Base-by-base conservation (phyloP, 805 yeast genomes). In the Starmerella potacharoeniae region DNA sequence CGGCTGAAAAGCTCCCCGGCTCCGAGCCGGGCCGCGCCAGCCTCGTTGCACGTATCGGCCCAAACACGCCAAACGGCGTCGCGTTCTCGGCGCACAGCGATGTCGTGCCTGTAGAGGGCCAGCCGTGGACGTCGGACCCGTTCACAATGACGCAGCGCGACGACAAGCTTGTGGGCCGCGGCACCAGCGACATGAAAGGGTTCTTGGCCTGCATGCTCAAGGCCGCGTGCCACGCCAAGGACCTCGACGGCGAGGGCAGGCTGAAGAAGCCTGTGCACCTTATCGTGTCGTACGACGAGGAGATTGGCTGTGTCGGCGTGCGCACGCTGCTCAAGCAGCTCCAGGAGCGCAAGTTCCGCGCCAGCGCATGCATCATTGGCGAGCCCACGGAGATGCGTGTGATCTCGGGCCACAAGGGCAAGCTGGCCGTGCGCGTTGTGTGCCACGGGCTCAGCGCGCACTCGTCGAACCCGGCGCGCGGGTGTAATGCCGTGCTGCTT, bases 111-210 rank as follows among this genome's bases (percentile, higher is more conserved):
- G 61, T 58, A 1, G 54, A 54, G 52, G 58, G 55, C 33, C 61
- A 58, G 55, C 57, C 57, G 28, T 58, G 61, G 61, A 56, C 59
- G 17, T 34, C 61, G 5, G 60, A 58, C 40, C 61, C 61, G 49
- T 58, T 58, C 51, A 9, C 4, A 13, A 11, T 58, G 51, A 35
- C 44, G 13, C 40, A n/a, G 14, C 49, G 40, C 31, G 50, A 35
- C n/a, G 45, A 34, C n/a, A 49, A 44, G 35, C 53, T 58, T 8
- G 52, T 58, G 3, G 61, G 54, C 37, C 54, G 61, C n/a, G 61
- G 61, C 11, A 54, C 60, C 17, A 57, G 60, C 34, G 61, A 58
- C 34, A 58, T 58, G 61, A 58, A 58, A 33, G 61, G 61, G 4
- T 58, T 54, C 34, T 29, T 58, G n/a, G 61, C 61, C 28, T 58